A percentile compares a stretch with the other conserved stretches of the same genome.
Evolutionary conservation across 768 basidiomycete genomes (phyloP).

Genomic region (Leccinum subgranulosum): DNA sequence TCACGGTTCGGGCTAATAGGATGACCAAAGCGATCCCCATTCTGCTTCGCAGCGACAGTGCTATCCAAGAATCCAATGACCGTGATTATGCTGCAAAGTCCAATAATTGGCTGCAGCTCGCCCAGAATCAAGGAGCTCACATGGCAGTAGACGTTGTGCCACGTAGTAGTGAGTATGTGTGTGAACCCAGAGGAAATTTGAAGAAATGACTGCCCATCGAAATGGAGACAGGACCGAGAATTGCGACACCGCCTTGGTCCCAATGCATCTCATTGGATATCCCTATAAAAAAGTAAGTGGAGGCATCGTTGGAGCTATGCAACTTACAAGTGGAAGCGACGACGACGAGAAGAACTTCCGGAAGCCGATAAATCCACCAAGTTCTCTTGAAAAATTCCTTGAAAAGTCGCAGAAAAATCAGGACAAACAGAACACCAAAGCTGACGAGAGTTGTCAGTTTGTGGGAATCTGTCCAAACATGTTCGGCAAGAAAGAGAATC

Average conservation of each 20-base stretch:
- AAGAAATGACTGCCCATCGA: slow-evolving; percentile 61
- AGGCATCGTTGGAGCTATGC: background rate
- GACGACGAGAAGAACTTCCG: slow-evolving; percentile 89
- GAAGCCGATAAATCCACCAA: slow-evolving; percentile 76
- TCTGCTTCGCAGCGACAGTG: slow-evolving; percentile 95
- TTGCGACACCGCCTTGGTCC: slow-evolving; percentile 76
- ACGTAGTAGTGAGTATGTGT: slow-evolving; percentile 61
- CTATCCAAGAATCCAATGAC: slow-evolving; percentile 92
- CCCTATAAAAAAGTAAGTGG: slow-evolving; percentile 39
- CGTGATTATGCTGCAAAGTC: slow-evolving; percentile 56
- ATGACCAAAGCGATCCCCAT: slow-evolving; percentile 78
- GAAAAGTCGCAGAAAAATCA: slow-evolving; percentile 59
- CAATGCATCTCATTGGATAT: slow-evolving; percentile 67
- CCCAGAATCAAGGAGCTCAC: slow-evolving; percentile 34
- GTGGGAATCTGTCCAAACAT: slow-evolving; percentile 57
- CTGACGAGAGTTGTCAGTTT: slow-evolving; percentile 69
- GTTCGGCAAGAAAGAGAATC: slow-evolving; percentile 65
- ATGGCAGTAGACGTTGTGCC: slow-evolving; percentile 84
- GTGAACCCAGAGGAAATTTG: slow-evolving; percentile 64
- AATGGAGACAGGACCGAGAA: slow-evolving; percentile 76
- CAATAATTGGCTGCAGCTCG: background rate
- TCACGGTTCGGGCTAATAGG: slow-evolving; percentile 93
- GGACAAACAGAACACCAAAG: slow-evolving; percentile 60
- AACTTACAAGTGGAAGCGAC: slow-evolving; percentile 74
- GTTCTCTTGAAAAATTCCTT: slow-evolving; percentile 58